Conservation (phyloP, 768 basidiomycete species). For the Royoungia palumana region DNA sequence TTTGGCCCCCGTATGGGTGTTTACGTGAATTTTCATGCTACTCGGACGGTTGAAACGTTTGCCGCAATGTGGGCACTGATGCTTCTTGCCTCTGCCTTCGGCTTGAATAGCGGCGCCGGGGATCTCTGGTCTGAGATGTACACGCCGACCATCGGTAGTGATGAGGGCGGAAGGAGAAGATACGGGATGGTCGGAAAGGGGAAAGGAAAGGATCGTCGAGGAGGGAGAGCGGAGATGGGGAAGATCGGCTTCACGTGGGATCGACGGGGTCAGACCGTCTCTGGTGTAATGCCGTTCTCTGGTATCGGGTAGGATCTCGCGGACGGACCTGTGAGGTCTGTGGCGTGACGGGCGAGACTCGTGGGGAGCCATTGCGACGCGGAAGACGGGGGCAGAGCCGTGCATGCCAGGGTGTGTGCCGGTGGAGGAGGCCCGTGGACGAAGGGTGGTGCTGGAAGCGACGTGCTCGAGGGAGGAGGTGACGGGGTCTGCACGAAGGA, state of each 20-base stretch:
- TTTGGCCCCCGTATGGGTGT: constrained; percentile 40
- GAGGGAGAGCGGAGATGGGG: constrained; percentile 28
- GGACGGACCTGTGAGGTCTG: constrained; percentile 13
- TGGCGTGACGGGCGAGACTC: constrained; percentile 20
- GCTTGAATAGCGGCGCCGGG: constrained; percentile 25
- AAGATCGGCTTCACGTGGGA: constrained; percentile 31
- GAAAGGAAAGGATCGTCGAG: constrained; percentile 34
- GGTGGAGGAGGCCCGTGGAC: constrained; percentile 26
- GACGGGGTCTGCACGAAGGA: constrained; percentile 43
- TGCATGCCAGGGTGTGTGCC: constrained; percentile 24
- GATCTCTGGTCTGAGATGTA: constrained; percentile 31
- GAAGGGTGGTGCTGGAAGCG: constrained; percentile 40
- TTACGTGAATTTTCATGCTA: constrained; percentile 42
- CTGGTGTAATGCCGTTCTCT: constrained; percentile 23
- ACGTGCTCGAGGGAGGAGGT: constrained; percentile 43
- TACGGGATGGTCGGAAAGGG: constrained; percentile 29
- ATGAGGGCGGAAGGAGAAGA: constrained; percentile 23
- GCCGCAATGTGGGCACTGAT: constrained; percentile 37
- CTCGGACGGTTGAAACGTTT: constrained; percentile 43
- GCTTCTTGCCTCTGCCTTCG: constrained; percentile 35
- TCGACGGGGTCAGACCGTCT: constrained; percentile 26
- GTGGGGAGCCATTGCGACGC: constrained; percentile 31
- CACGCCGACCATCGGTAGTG: constrained; percentile 27
- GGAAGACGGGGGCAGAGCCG: constrained; percentile 37
- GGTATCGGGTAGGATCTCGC: constrained; percentile 27